These are phyloP conservation scores for Friedmanniomyces simplex DNA, from an alignment of 495 filamentous ascomycete species.

Conservation along the genomic window DNA sequence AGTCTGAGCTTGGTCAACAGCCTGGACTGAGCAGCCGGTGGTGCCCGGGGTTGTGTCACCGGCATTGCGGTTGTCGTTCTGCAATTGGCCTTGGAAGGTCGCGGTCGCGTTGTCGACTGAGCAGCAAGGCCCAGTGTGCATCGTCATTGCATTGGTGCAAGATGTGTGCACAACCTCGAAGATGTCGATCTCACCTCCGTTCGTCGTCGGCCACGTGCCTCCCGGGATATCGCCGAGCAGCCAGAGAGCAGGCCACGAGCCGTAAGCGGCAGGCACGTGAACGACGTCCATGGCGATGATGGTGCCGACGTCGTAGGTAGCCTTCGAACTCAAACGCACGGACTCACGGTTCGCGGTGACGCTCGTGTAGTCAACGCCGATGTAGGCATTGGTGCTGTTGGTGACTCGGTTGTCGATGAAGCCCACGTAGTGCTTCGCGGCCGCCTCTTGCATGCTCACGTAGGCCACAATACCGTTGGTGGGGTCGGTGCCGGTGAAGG, in stretches of 20 bases:
- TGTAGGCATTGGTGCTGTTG: conserved; percentile 17
- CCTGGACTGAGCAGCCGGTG: conserved; percentile 6
- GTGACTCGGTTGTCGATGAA: conserved; percentile 15
- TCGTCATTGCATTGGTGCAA: conserved; percentile 53
- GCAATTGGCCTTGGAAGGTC: conserved; percentile 38
- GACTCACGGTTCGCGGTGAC: conserved; percentile 11
- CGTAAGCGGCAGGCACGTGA: conserved; percentile 27
- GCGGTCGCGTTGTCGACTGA: conserved; percentile 37
- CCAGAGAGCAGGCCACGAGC: conserved; percentile 30
- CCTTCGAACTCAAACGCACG: conserved; percentile 23
- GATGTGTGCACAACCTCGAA: conserved; percentile 74
- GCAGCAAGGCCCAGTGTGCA: conserved; percentile 66
- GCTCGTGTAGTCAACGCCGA: conserved; percentile 12
- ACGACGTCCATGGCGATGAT: conserved; percentile 24
- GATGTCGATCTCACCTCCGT: conserved; percentile 48
- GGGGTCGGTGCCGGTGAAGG: conserved; percentile 33
- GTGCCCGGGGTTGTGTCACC: conserved; percentile 34
- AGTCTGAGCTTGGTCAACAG: not conserved
- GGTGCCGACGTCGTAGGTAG: conserved; percentile 19
- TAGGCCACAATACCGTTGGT: conserved; percentile 28
- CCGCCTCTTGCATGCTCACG: conserved; percentile 4
- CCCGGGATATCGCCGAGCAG: conserved; percentile 15
- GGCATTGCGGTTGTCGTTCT: conserved; percentile 46
- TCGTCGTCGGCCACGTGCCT: conserved; percentile 9
- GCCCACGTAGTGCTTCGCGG: conserved; percentile 1